Conservation (phyloP, 257 asterid species). For the Linderniella brevidens region DNA sequence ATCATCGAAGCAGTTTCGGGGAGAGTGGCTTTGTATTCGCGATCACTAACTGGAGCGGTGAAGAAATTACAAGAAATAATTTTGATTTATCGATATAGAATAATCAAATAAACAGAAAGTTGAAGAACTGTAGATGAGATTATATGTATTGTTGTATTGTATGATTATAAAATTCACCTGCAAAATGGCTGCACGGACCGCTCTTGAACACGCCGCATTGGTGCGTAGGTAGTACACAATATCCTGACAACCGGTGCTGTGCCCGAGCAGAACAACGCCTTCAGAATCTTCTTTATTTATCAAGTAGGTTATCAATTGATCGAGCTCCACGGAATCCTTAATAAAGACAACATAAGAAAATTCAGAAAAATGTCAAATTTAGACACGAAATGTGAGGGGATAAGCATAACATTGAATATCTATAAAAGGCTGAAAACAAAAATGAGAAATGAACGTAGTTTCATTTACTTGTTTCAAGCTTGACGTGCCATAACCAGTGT, state of each 20-base stretch:
- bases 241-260: slow-evolving; percentile 99
- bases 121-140: no score
- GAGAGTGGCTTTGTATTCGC: slow-evolving; percentile 46
- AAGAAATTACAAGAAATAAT: background rate
- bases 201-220: slow-evolving; percentile 90
- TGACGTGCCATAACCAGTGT: slow-evolving; percentile 85
- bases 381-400: no score
- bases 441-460: no score
- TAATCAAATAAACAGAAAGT: no score
- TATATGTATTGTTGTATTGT: no score
- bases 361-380: no score
- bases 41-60: slow-evolving; percentile 56
- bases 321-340: slow-evolving; percentile 83
- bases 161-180: slow-evolving; percentile 66
- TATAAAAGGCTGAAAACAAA: no score
- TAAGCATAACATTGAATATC: no score
- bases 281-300: slow-evolving; percentile 89
- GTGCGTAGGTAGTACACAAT: slow-evolving; percentile 76
- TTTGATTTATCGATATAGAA: no score
- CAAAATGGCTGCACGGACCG: slow-evolving; percentile 87
- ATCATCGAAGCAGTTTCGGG: slow-evolving; percentile 53
- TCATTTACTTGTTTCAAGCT: slow-evolving; percentile 77
- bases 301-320: slow-evolving; percentile 78
- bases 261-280: slow-evolving; percentile 92
- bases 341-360: no score